Percentiles rank a stretch among this genome's conserved stretches.
Conservation (phyloP, 1,139 yeast genomes). For the Yamadazyma siamensis region DNA sequence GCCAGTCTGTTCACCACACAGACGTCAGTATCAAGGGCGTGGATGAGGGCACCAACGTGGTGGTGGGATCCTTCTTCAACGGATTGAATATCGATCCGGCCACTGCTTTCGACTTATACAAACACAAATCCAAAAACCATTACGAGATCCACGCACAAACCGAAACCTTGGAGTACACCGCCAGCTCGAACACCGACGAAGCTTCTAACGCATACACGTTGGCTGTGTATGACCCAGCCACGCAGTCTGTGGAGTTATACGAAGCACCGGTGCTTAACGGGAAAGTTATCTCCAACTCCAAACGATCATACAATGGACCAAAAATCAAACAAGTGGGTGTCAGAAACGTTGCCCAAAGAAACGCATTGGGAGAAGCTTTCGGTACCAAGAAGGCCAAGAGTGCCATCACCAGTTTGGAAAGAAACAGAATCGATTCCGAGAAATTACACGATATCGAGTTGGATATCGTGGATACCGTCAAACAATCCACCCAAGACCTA, state of each 20-base stretch:
- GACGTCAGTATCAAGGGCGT: constrained; percentile 22
- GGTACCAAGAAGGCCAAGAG: constrained; percentile 97
- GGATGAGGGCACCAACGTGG: constrained; percentile 34
- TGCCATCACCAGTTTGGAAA: constrained; percentile 76
- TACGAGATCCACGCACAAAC: constrained; percentile 75
- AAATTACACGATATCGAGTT: constrained; percentile 69
- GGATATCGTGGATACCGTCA: constrained; percentile 81
- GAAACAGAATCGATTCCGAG: constrained; percentile 83
- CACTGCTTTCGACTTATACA: constrained; percentile 61
- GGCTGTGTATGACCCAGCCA: constrained; percentile 66
- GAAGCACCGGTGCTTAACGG: constrained; percentile 59
- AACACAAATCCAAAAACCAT: constrained; percentile 46
- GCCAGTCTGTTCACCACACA: constrained; percentile 9
- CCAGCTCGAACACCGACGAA: constrained; percentile 39
- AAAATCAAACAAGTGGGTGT: constrained; percentile 54
- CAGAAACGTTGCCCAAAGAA: constrained; percentile 59
- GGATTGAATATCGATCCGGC: constrained; percentile 63
- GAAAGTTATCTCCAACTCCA: constrained; percentile 52
- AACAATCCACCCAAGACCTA: constrained; percentile 62
- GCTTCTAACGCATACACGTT: constrained; percentile 45
- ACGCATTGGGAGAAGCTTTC: constrained; percentile 87
- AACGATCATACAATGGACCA: constrained; percentile 56
- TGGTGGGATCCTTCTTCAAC: constrained; percentile 64
- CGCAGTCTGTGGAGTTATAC: constrained; percentile 57
- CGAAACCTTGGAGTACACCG: constrained; percentile 69